Conservation (phyloP, 192 early-diverging fungal genomes). For the Backusella psychrophila region DNA sequence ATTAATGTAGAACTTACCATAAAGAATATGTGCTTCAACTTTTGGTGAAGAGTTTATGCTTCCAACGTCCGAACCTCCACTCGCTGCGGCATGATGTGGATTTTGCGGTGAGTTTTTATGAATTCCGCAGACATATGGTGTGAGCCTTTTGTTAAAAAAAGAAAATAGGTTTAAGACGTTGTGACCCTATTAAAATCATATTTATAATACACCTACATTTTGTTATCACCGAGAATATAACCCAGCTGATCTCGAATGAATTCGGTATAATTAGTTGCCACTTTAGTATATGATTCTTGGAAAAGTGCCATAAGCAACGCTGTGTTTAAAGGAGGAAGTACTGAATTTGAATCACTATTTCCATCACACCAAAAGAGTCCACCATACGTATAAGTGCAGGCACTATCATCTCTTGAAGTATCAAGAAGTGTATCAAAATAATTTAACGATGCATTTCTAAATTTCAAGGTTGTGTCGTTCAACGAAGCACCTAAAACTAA, state of each 20-base stretch:
- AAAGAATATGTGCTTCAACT: constrained; percentile 39
- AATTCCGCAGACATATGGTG: constrained; percentile 57
- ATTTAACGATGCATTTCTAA: constrained; percentile 21
- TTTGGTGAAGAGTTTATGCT: constrained; percentile 37
- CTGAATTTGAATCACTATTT: constrained; percentile 4
- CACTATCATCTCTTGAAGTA: background rate
- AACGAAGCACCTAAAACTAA: constrained; percentile 38
- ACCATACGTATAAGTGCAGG: constrained; percentile 17
- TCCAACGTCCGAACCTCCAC: constrained; percentile 37
- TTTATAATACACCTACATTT: background rate
- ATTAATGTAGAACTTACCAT: constrained; percentile 14
- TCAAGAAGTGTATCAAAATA: constrained; percentile 31
- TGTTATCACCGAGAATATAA: background rate
- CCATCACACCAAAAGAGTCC: constrained; percentile 30
- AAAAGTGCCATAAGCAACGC: constrained; percentile 28
- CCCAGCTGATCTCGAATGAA: background rate
- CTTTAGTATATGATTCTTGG: background rate
- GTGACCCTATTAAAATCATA: background rate
- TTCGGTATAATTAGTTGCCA: background rate
- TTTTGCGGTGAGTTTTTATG: constrained; percentile 56
- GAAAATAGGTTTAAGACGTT: background rate
- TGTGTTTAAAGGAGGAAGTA: constrained; percentile 9
- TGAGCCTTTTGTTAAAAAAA: constrained; percentile 26
- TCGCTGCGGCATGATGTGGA: constrained; percentile 58
- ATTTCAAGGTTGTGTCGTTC: constrained; percentile 23